These are phyloP conservation scores for Andrographis paniculata DNA, from an alignment of 305 asterid genomes.

Conservation along the genomic window DNA sequence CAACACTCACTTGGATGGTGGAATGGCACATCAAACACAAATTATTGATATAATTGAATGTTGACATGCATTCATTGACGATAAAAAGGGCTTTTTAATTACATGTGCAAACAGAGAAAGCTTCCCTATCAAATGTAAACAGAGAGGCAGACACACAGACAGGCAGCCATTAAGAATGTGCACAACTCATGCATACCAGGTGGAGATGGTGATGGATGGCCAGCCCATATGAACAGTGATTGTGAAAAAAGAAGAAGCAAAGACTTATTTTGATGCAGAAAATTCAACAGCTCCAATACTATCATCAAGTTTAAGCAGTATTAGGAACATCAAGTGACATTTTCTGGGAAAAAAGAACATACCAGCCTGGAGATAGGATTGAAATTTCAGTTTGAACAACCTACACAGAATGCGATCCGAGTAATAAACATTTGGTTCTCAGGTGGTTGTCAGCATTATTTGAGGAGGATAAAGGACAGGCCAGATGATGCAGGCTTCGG, in stretches of 20 bases:
- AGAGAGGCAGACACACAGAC: no score
- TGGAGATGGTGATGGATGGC: no score
- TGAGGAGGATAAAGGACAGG: neutral
- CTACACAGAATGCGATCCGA: neutral
- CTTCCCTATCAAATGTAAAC: neutral
- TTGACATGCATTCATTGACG: slow-evolving; percentile 6
- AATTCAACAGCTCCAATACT: no score
- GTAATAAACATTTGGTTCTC: neutral
- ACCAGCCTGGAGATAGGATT: neutral
- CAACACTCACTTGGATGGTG: no score
- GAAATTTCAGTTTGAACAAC: neutral
- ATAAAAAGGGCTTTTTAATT: neutral
- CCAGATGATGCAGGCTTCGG: no score
- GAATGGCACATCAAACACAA: neutral
- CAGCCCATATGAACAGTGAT: no score
- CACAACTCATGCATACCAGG: no score
- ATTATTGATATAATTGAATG: slow-evolving; percentile 6
- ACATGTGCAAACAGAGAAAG: neutral
- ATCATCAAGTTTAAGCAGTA: no score
- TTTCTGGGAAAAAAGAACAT: neutral
- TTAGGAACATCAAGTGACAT: neutral
- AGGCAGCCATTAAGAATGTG: no score
- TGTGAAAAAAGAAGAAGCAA: no score
- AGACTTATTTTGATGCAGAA: neutral
- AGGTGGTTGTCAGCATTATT: neutral